Percentiles rank a stretch among this genome's conserved stretches.
These are phyloP conservation scores for Postia placenta DNA, from an alignment of 768 basidiomycete genomes.

Conservation along the genomic window DNA sequence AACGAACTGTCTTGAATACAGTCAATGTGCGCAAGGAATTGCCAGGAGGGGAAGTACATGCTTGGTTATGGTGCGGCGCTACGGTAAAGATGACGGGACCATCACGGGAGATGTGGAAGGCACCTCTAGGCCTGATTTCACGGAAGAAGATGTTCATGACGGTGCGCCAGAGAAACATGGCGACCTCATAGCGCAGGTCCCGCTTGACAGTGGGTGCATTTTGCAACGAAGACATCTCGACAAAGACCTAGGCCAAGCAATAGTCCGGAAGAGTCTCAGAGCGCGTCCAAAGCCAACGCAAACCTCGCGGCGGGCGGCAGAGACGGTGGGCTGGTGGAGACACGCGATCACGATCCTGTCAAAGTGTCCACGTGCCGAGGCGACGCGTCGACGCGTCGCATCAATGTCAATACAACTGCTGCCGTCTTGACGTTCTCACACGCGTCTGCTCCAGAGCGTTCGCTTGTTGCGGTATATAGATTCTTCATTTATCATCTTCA, in stretches of 20 bases:
- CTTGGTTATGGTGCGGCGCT: conserved; percentile 24
- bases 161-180: conserved; percentile 77
- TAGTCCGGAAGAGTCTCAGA: too few relatives aligned
- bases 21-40: neutral
- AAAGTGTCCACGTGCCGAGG: neutral
- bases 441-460: neutral
- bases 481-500: neutral
- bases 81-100: conserved; percentile 92
- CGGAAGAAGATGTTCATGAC: conserved; percentile 94
- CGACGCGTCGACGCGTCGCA: neutral
- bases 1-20: conserved; percentile 57
- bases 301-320: too few relatives aligned
- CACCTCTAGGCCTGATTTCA: conserved; percentile 89
- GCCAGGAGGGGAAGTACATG: neutral
- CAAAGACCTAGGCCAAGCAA: too few relatives aligned
- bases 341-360: neutral
- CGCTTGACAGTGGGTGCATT: neutral
- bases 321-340: neutral
- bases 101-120: conserved; percentile 87
- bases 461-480: neutral
- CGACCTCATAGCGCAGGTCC: conserved; percentile 55
- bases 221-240: neutral
- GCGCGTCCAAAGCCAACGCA: too few relatives aligned
- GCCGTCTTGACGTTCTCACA: neutral
- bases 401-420: neutral